phyloP scores from a whole-genome alignment of 805 yeast genomes.

The Ogataea trehaloabstinens region DNA sequence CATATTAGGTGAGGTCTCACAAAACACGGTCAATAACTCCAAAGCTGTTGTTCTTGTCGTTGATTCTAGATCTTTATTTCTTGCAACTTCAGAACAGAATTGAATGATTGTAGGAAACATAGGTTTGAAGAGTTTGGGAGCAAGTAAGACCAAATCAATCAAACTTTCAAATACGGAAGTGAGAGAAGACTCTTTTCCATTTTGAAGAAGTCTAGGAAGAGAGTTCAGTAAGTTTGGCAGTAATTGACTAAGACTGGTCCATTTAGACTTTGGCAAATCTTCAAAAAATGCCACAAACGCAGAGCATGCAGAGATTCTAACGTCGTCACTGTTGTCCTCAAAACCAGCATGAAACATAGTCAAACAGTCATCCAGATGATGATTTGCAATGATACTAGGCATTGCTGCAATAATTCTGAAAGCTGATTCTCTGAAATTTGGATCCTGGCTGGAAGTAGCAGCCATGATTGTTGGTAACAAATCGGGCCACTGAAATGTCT shows the following conservation, averaged over 20 bases:
- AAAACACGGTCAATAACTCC: conserved; percentile 85
- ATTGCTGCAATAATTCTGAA: conserved; percentile 84
- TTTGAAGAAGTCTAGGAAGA: conserved; percentile 76
- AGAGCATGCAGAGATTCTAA: conserved; percentile 85
- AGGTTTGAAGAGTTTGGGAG: conserved; percentile 90
- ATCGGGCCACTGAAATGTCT: conserved; percentile 69
- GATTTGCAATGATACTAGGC: conserved; percentile 69
- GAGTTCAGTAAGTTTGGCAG: conserved; percentile 84
- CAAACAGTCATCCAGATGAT: conserved; percentile 41
- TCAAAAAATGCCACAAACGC: conserved; percentile 92
- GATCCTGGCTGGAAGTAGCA: conserved; percentile 49
- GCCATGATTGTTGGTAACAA: conserved; percentile 70
- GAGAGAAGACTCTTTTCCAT: conserved; percentile 76
- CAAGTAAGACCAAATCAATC: conserved; percentile 86
- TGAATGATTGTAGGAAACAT: conserved; percentile 88
- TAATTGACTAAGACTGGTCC: conserved; percentile 75
- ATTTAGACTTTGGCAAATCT: conserved; percentile 70
- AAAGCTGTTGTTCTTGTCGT: conserved; percentile 80
- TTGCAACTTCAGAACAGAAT: conserved; percentile 80
- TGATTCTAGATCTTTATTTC: conserved; percentile 76
- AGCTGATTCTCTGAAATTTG: conserved; percentile 81
- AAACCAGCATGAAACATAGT: conserved; percentile 81
- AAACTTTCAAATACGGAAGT: conserved; percentile 86
- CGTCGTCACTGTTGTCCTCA: conserved; percentile 74
- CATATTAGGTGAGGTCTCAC: conserved; percentile 94